These are phyloP conservation scores for Aspergillus texensis DNA, from an alignment of 2,329 filamentous ascomycete genomes.

Conservation along the genomic window DNA sequence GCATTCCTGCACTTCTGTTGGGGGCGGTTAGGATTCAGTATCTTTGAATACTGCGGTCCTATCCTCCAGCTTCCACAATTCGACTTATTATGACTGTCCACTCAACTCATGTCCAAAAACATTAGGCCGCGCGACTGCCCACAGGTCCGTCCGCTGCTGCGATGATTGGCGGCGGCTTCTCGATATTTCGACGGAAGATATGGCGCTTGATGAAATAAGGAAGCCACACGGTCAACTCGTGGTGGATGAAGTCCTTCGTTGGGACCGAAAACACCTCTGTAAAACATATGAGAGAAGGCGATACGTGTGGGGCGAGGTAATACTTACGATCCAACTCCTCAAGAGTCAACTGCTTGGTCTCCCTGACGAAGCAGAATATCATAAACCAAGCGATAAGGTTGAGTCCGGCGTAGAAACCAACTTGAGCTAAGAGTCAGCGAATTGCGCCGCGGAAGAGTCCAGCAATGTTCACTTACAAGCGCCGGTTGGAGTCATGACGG, in stretches of 20 bases:
- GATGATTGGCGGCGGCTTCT: constrained; percentile 26
- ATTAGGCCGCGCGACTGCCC: background rate
- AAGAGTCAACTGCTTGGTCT: constrained; percentile 56
- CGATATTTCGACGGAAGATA: constrained; percentile 52
- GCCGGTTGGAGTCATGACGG: constrained; percentile 51
- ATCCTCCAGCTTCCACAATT: background rate
- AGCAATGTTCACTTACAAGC: constrained; percentile 54
- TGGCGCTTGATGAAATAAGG: constrained; percentile 64
- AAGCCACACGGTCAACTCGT: constrained; percentile 58
- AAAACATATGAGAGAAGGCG: constrained; percentile 40
- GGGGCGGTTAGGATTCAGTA: background rate
- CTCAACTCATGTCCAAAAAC: background rate
- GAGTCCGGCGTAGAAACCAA: constrained; percentile 47
- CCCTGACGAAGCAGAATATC: constrained; percentile 62
- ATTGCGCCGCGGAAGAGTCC: background rate
- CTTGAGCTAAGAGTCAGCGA: constrained; percentile 29
- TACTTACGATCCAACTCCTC: constrained; percentile 31
- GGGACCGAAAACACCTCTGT: constrained; percentile 61
- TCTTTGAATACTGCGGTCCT: background rate
- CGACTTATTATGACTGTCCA: background rate
- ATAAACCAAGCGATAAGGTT: constrained; percentile 64
- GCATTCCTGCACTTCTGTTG: background rate
- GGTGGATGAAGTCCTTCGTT: constrained; percentile 56
- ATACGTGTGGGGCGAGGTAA: accelerated
- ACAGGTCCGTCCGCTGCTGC: constrained; percentile 19